phyloP scores from a whole-genome alignment of 2,329 filamentous ascomycete species.

The Cryphonectria naterciae region DNA sequence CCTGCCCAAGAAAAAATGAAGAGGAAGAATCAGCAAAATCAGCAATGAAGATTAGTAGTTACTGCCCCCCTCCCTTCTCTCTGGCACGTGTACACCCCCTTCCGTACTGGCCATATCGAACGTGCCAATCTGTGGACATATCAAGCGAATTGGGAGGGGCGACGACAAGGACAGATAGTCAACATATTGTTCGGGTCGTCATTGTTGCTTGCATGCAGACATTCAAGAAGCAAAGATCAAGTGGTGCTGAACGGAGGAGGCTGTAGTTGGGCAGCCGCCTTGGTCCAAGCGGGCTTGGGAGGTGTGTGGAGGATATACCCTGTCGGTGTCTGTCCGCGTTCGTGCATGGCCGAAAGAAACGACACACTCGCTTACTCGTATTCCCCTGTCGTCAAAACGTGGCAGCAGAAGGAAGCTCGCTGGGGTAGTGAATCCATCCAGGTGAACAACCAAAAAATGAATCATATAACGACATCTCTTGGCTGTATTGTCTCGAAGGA shows the following conservation, averaged over 20 bases:
- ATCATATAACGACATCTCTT: neutral
- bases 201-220: neutral
- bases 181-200: neutral
- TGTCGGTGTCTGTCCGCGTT: neutral
- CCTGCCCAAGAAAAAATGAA: neutral
- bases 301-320: too few relatives aligned
- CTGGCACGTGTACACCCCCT: neutral
- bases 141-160: neutral
- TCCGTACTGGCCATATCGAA: neutral
- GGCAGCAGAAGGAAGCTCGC: neutral
- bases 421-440: neutral
- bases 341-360: slow-evolving; percentile 8
- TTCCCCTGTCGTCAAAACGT: neutral
- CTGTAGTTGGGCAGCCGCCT: neutral
- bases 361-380: neutral
- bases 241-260: slow-evolving; percentile 1
- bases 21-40: neutral
- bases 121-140: neutral
- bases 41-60: neutral
- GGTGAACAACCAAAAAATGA: neutral
- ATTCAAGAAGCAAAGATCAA: neutral
- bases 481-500: neutral
- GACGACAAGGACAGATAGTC: neutral
- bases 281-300: neutral
- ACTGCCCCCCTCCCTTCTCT: too few relatives aligned